Evolutionary conservation across 2,329 filamentous ascomycete species (phyloP), one percentile per base, ranked within the genome.

Genomic region (Fusarium foetens): DNA sequence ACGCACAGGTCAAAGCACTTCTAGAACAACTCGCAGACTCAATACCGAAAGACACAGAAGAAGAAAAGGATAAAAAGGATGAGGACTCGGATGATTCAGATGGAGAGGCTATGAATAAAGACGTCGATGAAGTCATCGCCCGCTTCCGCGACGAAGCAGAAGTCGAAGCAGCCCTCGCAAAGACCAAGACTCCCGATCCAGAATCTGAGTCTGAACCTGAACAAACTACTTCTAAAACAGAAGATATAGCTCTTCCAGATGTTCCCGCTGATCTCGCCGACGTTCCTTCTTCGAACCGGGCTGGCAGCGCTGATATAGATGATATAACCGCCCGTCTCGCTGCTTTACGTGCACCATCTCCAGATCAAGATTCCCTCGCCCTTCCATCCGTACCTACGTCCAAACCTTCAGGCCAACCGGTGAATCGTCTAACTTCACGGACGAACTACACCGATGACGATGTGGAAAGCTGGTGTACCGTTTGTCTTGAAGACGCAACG

Each of bases 401-500:
- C 68, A 79, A 77, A n/a, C 87, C 87, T 0, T 80, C 81, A 10
- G 83, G 85, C 41, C 80, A 80, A 12, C 80, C 81, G 6, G 74
- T 80, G 21, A 81, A 80, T n/a, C 80, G 82, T 8, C 78, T 86
- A 9, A 78, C 78, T 21, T 81, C 80, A 58, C 80, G 78, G 45
- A 81, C 79, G 6, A 83, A 82, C 52, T 89, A 86, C 77, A 89
- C 90, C 0, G 91, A 95, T 74, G 91, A 92, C 38, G 93, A 95
- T 75, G 86, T 91, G 68, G 90, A 91, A 45, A 89, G 87, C 2
- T 97, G 93, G 93, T 97, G 94, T 79, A 88, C 91, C 36, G 94
- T 96, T 14, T 97, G 94, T 78, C 89, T 92, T 51, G 93, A 94
- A 65, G 92, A 96, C 77, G 93, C 92, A 0, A 90, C 89, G 6